Evolutionary conservation across 306 rosid genomes (phyloP).

Genomic region (Parietaria judaica): DNA sequence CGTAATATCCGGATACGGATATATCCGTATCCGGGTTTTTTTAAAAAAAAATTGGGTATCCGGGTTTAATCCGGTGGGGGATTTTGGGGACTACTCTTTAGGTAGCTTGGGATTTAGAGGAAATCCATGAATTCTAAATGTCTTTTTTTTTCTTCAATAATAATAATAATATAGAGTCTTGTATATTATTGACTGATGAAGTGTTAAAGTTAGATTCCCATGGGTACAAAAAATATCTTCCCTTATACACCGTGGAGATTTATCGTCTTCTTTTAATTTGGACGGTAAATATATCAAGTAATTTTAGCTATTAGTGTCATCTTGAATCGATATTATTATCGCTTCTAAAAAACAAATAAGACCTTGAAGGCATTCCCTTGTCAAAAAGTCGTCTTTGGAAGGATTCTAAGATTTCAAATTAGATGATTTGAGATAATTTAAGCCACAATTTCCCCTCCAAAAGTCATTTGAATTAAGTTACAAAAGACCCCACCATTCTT

Average conservation of each 20-base stretch:
- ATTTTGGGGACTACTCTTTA: too few relatives aligned
- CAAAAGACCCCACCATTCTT: conserved; percentile 24
- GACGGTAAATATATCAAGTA: too few relatives aligned
- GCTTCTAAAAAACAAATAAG: neutral
- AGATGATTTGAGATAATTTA: conserved; percentile 17
- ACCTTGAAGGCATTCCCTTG: conserved; percentile 2
- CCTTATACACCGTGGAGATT: too few relatives aligned
- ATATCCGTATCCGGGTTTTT: too few relatives aligned
- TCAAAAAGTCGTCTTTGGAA: conserved; percentile 23
- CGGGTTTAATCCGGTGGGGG: too few relatives aligned
- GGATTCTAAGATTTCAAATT: conserved; percentile 22
- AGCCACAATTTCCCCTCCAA: conserved; percentile 9
- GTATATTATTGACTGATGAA: neutral
- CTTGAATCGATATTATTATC: too few relatives aligned
- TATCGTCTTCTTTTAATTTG: too few relatives aligned
- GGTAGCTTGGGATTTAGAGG: conserved; percentile 12
- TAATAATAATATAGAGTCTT: neutral
- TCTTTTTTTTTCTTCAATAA: neutral
- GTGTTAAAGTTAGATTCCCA: too few relatives aligned
- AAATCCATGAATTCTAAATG: neutral
- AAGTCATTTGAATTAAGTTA: conserved; percentile 13
- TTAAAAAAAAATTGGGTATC: too few relatives aligned
- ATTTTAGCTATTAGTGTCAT: too few relatives aligned
- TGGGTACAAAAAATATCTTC: too few relatives aligned
- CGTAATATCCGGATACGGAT: too few relatives aligned